phyloP scores from a whole-genome alignment of 176 grass and related monocot species.

The Echinochloa phyllopogon region DNA sequence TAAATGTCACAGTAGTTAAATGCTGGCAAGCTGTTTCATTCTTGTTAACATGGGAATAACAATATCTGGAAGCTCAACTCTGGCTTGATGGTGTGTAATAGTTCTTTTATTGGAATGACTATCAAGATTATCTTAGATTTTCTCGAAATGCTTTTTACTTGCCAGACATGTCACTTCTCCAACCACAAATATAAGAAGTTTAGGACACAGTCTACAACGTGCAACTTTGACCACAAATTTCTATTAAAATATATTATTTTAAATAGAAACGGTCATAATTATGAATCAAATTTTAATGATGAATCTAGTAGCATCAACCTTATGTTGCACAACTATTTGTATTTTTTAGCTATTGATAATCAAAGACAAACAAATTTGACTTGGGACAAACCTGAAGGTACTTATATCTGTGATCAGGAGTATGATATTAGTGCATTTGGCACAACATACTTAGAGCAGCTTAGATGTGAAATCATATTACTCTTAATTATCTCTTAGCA shows the following conservation, averaged over 20 bases:
- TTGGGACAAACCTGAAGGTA: background rate
- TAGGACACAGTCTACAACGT: background rate
- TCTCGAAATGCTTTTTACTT: background rate
- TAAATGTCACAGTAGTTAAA: slow-evolving; percentile 1
- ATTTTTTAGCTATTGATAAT: background rate
- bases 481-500: slow-evolving; percentile 19
- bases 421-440: background rate
- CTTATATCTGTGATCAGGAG: background rate
- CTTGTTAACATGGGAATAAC: slow-evolving; percentile 1
- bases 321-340: background rate
- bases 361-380: background rate
- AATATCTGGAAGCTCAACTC: slow-evolving; percentile 2
- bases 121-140: slow-evolving; percentile 29
- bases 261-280: background rate
- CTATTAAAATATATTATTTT: background rate
- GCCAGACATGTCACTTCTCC: background rate
- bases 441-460: slow-evolving; percentile 5
- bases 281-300: background rate
- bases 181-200: background rate
- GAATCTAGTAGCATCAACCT: background rate
- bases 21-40: background rate
- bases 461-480: slow-evolving; percentile 19
- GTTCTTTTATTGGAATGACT: background rate
- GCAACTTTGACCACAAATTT: background rate
- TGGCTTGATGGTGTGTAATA: background rate